Evolutionary conservation across 2,329 filamentous ascomycete species (phyloP).

Genomic region (Aspergillus neoniger): DNA sequence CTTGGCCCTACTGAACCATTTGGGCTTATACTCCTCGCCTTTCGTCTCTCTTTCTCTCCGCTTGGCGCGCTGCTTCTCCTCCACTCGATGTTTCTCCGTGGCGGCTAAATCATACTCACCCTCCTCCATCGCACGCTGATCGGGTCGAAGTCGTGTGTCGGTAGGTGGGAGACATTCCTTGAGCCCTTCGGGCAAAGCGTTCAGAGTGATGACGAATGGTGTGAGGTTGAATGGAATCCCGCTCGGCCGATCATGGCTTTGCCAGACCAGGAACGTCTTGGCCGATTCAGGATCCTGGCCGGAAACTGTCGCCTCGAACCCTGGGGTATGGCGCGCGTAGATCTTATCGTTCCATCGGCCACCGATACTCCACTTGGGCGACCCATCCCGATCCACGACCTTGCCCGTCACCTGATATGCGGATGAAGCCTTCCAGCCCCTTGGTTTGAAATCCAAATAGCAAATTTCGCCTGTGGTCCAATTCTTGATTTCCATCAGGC

Average conservation of each 20-base stretch:
- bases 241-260: conserved; percentile 75
- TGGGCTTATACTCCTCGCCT: conserved; percentile 79
- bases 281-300: conserved; percentile 60
- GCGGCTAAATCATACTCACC: conserved; percentile 95
- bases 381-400: conserved; percentile 75
- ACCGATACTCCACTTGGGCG: conserved; percentile 83
- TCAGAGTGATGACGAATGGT: conserved; percentile 91
- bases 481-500: conserved; percentile 95
- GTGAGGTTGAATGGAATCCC: conserved; percentile 97
- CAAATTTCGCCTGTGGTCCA: conserved; percentile 94
- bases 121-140: conserved; percentile 97
- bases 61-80: conserved; percentile 83
- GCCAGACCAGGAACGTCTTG: conserved; percentile 89
- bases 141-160: conserved; percentile 86
- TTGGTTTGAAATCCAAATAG: conserved; percentile 85
- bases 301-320: conserved; percentile 69
- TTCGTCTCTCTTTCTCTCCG: conserved; percentile 70
- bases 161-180: conserved; percentile 79
- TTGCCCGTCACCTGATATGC: conserved; percentile 88
- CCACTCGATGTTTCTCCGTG: conserved; percentile 88
- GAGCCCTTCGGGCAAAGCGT: conserved; percentile 85
- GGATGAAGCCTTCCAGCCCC: conserved; percentile 92
- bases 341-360: conserved; percentile 98
- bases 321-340: conserved; percentile 88
- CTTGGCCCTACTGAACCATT: conserved; percentile 76